Percentiles rank a stretch among this genome's conserved stretches.
These are phyloP conservation scores for Pleurotus tuber-regium DNA, from an alignment of 768 basidiomycete species.

Conservation along the genomic window DNA sequence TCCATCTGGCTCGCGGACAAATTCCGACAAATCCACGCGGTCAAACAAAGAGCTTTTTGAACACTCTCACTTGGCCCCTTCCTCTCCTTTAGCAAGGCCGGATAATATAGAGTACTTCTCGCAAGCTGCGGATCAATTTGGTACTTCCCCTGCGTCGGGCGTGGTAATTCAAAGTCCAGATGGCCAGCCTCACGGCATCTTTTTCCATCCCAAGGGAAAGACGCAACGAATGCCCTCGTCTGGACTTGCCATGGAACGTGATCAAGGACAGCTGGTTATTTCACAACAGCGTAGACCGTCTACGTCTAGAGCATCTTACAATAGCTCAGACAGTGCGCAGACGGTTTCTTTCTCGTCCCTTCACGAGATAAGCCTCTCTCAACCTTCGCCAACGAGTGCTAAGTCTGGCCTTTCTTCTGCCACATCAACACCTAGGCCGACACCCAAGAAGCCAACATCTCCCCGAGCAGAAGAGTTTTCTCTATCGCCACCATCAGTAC, in stretches of 20 bases:
- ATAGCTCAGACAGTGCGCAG: conserved; percentile 1
- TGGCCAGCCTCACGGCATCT: conserved; percentile 92
- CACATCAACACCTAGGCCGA: conserved; percentile 6
- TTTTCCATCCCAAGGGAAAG: conserved; percentile 72
- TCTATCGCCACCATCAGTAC: background rate
- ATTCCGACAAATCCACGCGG: conserved; percentile 60
- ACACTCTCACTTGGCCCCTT: conserved; percentile 41
- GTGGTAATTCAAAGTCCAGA: conserved; percentile 91
- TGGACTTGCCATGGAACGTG: conserved; percentile 44
- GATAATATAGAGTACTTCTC: conserved; percentile 82
- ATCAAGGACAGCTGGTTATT: conserved; percentile 34
- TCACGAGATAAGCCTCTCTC: conserved; percentile 23
- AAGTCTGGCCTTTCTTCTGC: conserved; percentile 4
- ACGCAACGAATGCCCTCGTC: conserved; percentile 30
- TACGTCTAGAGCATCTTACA: conserved; percentile 6
- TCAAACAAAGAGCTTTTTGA: conserved; percentile 46
- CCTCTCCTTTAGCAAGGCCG: conserved; percentile 68
- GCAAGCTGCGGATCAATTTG: conserved; percentile 64
- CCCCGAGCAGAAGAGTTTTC: conserved; percentile 5
- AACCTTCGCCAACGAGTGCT: conserved; percentile 7
- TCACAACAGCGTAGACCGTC: conserved; percentile 25
- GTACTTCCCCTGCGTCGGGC: conserved; percentile 78
- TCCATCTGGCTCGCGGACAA: conserved; percentile 51
- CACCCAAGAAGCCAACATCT: background rate
- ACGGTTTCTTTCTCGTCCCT: conserved; percentile 30